These are phyloP conservation scores for Ambrosia trifida DNA, from an alignment of 129 eudicot species.

Conservation along the genomic window DNA sequence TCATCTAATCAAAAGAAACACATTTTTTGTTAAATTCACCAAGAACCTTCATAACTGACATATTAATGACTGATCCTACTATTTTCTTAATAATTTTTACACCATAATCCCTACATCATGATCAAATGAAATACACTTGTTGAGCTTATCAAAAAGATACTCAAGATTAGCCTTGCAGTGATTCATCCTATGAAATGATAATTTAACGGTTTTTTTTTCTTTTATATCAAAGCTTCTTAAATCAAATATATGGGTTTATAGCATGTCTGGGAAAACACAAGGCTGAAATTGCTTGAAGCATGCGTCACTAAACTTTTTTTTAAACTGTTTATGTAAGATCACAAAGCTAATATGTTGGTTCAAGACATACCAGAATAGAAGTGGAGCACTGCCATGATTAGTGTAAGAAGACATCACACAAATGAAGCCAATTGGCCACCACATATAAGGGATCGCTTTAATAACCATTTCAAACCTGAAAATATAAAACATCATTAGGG, in stretches of 20 bases:
- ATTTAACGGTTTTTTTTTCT: background rate
- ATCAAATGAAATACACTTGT: background rate
- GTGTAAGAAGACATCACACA: conserved; percentile 64
- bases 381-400: conserved; percentile 49
- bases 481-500: conserved; percentile 11
- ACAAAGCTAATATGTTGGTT: background rate
- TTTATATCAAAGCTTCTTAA: background rate
- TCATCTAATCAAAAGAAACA: background rate
- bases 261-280: background rate
- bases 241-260: no score
- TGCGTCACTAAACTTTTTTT: conserved; percentile 19
- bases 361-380: conserved; percentile 68
- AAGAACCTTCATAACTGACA: conserved; percentile 10
- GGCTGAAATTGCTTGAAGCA: background rate
- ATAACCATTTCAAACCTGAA: conserved; percentile 53
- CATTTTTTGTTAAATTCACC: background rate
- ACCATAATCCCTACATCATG: conserved; percentile 6
- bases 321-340: conserved; percentile 6
- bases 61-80: conserved; percentile 13
- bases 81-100: conserved; percentile 2
- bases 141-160: background rate
- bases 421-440: conserved; percentile 77
- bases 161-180: conserved; percentile 3
- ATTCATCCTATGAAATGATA: background rate
- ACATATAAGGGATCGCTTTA: conserved; percentile 56